phyloP scores from a whole-genome alignment of 2,329 filamentous ascomycete genomes.

The Exophiala sp. region DNA sequence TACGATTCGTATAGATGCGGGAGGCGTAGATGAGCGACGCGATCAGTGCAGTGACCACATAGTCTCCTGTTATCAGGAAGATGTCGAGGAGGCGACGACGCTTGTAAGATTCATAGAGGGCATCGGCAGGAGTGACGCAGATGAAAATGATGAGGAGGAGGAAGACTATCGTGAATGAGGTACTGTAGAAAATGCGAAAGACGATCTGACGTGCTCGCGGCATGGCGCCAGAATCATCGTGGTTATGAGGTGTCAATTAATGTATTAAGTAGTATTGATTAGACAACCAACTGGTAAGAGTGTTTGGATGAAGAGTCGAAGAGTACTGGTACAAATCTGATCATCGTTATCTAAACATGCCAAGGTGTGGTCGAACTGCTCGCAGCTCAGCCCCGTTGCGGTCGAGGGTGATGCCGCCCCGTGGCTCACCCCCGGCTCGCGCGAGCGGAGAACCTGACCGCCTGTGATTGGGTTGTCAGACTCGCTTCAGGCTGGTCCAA shows the following conservation, averaged over 20 bases:
- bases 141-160: slow-evolving; percentile 70
- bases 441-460: neutral
- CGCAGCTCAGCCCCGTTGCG: neutral
- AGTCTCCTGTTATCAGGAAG: slow-evolving; percentile 73
- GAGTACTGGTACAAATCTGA: too few species aligned
- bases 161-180: slow-evolving; percentile 72
- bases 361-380: neutral
- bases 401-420: slow-evolving; percentile 4
- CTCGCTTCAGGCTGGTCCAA: too few species aligned
- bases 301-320: too few species aligned
- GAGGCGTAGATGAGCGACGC: slow-evolving; percentile 74
- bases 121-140: slow-evolving; percentile 74
- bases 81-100: slow-evolving; percentile 71
- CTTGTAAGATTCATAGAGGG: slow-evolving; percentile 70
- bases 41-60: slow-evolving; percentile 67
- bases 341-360: neutral
- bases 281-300: too few species aligned
- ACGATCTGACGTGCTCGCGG: slow-evolving; percentile 41
- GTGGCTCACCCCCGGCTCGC: slow-evolving; percentile 2
- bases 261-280: neutral
- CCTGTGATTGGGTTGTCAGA: too few species aligned
- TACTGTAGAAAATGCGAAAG: slow-evolving; percentile 77
- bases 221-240: slow-evolving; percentile 13
- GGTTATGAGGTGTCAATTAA: neutral
- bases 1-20: slow-evolving; percentile 82